These are phyloP conservation scores for Sphaerulina vaccinii DNA, from an alignment of 2,329 filamentous ascomycete genomes.

Conservation along the genomic window DNA sequence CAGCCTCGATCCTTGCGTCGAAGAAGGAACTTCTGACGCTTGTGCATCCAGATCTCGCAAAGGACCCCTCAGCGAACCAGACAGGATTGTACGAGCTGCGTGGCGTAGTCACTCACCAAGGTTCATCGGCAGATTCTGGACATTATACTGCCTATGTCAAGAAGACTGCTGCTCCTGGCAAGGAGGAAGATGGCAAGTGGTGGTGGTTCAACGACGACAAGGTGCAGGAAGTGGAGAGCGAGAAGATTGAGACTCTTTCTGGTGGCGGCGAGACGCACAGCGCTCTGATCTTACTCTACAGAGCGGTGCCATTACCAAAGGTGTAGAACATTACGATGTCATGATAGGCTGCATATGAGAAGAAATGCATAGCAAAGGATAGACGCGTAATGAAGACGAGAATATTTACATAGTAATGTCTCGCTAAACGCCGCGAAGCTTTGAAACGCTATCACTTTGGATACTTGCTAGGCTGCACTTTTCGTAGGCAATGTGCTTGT, in stretches of 20 bases:
- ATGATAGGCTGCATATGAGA: not conserved
- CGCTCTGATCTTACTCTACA: constrained; percentile 76
- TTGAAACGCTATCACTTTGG: not conserved
- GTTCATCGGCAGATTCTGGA: constrained; percentile 91
- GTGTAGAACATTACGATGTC: not conserved
- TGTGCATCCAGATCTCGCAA: constrained; percentile 70
- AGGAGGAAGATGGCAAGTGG: constrained; percentile 91
- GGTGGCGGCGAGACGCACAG: constrained; percentile 83
- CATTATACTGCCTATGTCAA: constrained; percentile 99
- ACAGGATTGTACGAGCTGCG: constrained; percentile 93
- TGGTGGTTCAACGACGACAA: constrained; percentile 99
- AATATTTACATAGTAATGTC: not conserved
- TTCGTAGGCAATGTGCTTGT: constrained; percentile 17
- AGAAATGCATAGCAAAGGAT: not conserved
- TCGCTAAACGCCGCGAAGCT: not conserved
- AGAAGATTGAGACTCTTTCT: constrained; percentile 86
- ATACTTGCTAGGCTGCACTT: constrained; percentile 3
- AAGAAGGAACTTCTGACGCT: constrained; percentile 86
- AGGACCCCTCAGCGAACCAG: constrained; percentile 83
- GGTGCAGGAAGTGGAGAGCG: constrained; percentile 84
- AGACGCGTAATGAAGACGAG: not conserved
- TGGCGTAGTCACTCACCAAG: constrained; percentile 93
- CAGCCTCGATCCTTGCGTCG: constrained; percentile 68
- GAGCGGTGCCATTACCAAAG: constrained; percentile 65
- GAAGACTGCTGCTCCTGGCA: constrained; percentile 79